Evolutionary conservation across 495 filamentous ascomycete genomes (phyloP).

Genomic region (Penicillium parvum): DNA sequence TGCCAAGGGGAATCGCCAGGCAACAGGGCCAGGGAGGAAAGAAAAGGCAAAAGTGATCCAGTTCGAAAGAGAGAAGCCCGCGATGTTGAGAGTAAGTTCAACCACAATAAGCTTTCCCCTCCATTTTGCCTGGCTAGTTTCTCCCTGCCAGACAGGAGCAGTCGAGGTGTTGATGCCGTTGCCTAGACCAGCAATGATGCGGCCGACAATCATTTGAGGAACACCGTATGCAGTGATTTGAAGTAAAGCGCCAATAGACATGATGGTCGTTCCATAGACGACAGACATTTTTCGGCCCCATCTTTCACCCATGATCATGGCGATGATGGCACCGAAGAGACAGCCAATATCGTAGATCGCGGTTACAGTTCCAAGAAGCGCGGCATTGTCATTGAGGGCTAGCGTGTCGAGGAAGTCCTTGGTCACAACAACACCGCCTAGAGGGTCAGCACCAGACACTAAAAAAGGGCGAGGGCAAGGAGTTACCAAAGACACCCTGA

Average conservation of each 20-base stretch:
- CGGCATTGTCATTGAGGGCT: slow-evolving; percentile 18
- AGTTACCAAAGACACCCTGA: neutral
- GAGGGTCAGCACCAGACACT: neutral
- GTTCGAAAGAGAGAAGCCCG: slow-evolving; percentile 25
- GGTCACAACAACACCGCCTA: slow-evolving; percentile 13
- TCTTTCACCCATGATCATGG: slow-evolving; percentile 41
- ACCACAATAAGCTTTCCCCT: slow-evolving; percentile 54
- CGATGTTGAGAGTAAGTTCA: slow-evolving; percentile 53
- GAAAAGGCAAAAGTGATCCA: slow-evolving; percentile 16
- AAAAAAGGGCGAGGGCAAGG: slow-evolving; percentile 2
- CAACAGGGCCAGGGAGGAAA: slow-evolving; percentile 4
- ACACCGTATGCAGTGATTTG: slow-evolving; percentile 45
- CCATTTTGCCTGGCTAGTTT: slow-evolving; percentile 49
- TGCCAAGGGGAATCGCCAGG: slow-evolving; percentile 39
- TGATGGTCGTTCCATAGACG: slow-evolving; percentile 43
- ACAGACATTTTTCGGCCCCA: slow-evolving; percentile 48
- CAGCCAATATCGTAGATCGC: slow-evolving; percentile 36
- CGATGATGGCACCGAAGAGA: slow-evolving; percentile 45
- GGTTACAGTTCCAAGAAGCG: slow-evolving; percentile 12
- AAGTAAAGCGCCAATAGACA: slow-evolving; percentile 50
- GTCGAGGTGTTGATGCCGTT: slow-evolving; percentile 5
- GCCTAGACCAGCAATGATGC: slow-evolving; percentile 19
- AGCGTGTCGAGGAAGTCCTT: slow-evolving; percentile 10
- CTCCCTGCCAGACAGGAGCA: slow-evolving; percentile 39
- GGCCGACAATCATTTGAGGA: slow-evolving; percentile 40